Evolutionary conservation across 176 grass and related monocot genomes (phyloP), one percentile per base, ranked within the genome.

Genomic region (Chrysopogon serrulatus): DNA sequence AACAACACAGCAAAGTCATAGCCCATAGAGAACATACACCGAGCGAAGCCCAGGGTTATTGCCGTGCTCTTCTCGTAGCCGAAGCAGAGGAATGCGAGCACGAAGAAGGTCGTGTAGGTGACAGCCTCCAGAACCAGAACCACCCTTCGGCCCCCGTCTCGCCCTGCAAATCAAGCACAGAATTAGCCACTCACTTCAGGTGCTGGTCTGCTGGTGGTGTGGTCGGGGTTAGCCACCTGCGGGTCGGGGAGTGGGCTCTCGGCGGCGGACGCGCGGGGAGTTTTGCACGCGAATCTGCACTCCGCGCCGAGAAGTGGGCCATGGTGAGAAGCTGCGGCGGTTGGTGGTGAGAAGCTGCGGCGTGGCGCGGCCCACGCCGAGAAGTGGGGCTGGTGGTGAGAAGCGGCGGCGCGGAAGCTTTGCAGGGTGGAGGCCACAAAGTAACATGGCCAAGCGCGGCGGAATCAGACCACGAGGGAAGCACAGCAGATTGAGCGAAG

Each of bases 31-130:
- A 41, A 3, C 64, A 72, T 92, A 95, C 79, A 57, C 93, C 85
- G 5, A 95, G 51, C 74, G 92, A 61, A 47, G 90, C 90, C 68
- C 88, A 8, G 88, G 83, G 63, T 95, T 95, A 53, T 90, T 90
- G 56, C 79, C 85, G 12, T 95, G 79, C 90, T 94, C 82, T 90
- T 90, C 84, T 90, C 84, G 71, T 94, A 90, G 57, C 90, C 90
- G 66, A n/a, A n/a, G n/a, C n/a, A n/a, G n/a, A 94, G 84, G 68
- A 94, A 94, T 74, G 87, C 81, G 34, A 94, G 90, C 56, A 92
- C 65, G 44, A 90, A 95, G 80, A 92, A 95, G 39, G 75, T 28
- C 47, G 87, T 95, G 82, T 92, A 92, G 67, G 87, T 95, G 68
- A 81, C 71, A 26, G 85, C 74, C 54, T 53, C 82, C 78, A 92